Evolutionary conservation across 1,284 basidiomycete species (phyloP), one percentile per base, ranked within the genome.

Genomic region (Moesziomyces antarcticus): DNA sequence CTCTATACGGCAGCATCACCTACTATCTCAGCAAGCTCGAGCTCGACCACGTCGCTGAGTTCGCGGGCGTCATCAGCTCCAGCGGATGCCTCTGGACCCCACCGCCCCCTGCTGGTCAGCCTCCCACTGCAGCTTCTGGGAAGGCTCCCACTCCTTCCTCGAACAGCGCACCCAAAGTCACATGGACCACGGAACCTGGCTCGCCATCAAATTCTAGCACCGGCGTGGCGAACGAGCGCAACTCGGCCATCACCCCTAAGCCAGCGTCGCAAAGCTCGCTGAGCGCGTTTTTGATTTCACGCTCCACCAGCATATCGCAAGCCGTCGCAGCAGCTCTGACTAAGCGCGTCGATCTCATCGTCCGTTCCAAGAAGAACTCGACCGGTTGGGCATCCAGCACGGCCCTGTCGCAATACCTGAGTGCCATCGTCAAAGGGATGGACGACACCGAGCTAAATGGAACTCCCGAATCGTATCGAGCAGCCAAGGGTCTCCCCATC

Each of bases 1-100:
- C 74, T 0, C 73, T 83, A 10, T 81, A 75, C 41, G 72, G 79
- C n/a, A 69, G 80, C 52, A 79, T 83, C 54, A 75, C 76, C 14
- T 71, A 73, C 64, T 83, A 80, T 50, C 46, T 81, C 11, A 71
- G 78, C 33, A 75, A 73, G 40, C 57, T 83, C 41, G 61, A 76
- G 52, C 50, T 71, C 27, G 67, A 73, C 8, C 72, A 77, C 42
- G 58, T 78, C 7, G 49, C 62, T 33, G 73, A 81, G 8, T 81
- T 83, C 52, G 67, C 66, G 24, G 57, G 64, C 37, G 49, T 67
- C 24, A 58, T 83, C 48, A 76, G 56, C 27, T 70, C 57, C 14
- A 78, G 77, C 25, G 75, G 69, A 11, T 72, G 75, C 33, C 67
- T 82, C 7, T 83, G 82, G 82, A 64, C 67, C 3, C 65, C 67